phyloP scores from a whole-genome alignment of 441 rosid species.

The Pelargonium myrrhifolium region DNA sequence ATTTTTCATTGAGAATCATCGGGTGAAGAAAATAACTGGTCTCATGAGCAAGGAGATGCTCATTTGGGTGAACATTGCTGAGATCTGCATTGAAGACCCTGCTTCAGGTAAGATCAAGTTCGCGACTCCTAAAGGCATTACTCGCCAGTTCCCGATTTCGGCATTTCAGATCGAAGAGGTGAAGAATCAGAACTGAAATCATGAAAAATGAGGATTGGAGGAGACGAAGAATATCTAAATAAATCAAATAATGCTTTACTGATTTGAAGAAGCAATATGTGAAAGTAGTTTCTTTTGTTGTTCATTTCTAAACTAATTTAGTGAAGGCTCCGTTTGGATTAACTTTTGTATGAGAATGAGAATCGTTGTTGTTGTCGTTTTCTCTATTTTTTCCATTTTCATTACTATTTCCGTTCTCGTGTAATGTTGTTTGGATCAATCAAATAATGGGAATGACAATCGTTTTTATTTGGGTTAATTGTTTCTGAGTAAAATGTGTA shows the following conservation, averaged over 20 bases:
- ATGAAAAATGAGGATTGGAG: not conserved
- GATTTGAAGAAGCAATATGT: no score
- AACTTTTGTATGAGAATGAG: no score
- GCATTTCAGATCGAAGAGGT: slow-evolving; percentile 37
- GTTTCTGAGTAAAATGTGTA: no score
- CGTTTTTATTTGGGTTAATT: no score
- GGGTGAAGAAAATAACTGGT: slow-evolving; percentile 45
- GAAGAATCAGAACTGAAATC: not conserved
- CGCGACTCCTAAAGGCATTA: slow-evolving; percentile 37
- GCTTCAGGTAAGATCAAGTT: slow-evolving; percentile 40
- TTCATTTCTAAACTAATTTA: no score
- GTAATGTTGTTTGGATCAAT: no score
- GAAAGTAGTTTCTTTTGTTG: no score
- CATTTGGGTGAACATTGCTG: slow-evolving; percentile 51
- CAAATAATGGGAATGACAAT: no score
- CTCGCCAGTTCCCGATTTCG: slow-evolving; percentile 47
- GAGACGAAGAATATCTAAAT: not conserved
- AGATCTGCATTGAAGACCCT: slow-evolving; percentile 32
- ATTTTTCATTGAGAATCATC: slow-evolving; percentile 44
- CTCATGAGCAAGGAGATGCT: slow-evolving; percentile 60
- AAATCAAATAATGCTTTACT: not conserved
- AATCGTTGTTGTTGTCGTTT: no score
- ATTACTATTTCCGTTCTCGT: no score
- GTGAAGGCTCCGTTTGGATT: no score
- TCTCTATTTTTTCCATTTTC: no score